These are phyloP conservation scores for Phytopythium boreale DNA, from an alignment of 352 stramenopile genomes.

Conservation along the genomic window DNA sequence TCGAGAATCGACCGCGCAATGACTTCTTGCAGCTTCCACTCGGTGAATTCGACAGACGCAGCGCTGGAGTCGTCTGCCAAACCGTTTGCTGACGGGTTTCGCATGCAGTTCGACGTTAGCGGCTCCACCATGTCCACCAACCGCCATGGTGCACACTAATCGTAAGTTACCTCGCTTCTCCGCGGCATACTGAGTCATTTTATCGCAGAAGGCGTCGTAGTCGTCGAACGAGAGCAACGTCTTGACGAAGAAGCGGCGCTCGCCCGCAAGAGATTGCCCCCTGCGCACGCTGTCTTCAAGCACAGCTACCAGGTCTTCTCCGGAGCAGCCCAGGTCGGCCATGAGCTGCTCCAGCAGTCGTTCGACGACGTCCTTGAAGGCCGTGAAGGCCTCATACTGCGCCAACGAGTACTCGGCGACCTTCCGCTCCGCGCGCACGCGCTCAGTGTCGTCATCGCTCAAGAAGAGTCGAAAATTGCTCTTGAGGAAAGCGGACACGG, in stretches of 20 bases:
- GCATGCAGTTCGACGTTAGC: neutral
- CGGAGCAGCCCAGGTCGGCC: conserved; percentile 55
- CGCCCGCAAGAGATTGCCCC: conserved; percentile 28
- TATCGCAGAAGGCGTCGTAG: conserved; percentile 53
- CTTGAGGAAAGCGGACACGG: conserved; percentile 51
- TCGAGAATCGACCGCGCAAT: conserved; percentile 71
- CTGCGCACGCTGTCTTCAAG: conserved; percentile 40
- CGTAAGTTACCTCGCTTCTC: conserved; percentile 28
- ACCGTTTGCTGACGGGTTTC: conserved; percentile 12
- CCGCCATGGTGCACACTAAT: neutral
- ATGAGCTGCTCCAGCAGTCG: conserved; percentile 57
- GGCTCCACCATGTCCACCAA: neutral
- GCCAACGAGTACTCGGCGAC: conserved; percentile 37
- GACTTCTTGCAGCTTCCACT: conserved; percentile 67
- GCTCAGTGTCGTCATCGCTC: conserved; percentile 7
- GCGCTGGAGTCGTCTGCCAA: neutral
- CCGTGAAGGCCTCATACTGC: conserved; percentile 64
- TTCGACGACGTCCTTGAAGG: conserved; percentile 73
- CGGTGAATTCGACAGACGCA: conserved; percentile 24
- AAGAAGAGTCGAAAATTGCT: conserved; percentile 55
- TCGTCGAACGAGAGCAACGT: conserved; percentile 72
- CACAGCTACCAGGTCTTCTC: conserved; percentile 44
- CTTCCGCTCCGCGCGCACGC: conserved; percentile 19
- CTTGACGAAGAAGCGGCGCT: conserved; percentile 65
- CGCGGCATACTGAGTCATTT: conserved; percentile 51